Conservation (phyloP, 306 rosid species). For the Nissolia schottii region DNA sequence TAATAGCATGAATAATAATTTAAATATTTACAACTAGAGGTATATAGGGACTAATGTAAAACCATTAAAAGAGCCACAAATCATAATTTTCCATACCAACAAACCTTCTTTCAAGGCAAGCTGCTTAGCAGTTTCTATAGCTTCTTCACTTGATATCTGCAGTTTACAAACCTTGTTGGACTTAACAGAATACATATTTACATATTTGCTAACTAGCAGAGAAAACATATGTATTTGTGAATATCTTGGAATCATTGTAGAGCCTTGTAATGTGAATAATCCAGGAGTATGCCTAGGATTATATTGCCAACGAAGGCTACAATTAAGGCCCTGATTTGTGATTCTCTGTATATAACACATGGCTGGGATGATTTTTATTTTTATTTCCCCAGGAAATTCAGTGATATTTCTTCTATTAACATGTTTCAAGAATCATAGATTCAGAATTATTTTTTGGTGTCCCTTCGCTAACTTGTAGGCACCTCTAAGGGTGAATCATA, state of each 20-base stretch:
- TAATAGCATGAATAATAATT: neutral
- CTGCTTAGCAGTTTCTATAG: conserved; percentile 57
- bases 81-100: conserved; percentile 41
- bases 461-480: no score
- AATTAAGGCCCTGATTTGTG: neutral
- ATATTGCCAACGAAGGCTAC: no score
- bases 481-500: no score
- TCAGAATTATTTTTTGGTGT: no score
- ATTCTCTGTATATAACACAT: neutral
- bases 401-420: neutral
- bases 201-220: neutral
- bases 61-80: neutral
- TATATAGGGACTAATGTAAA: neutral
- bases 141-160: conserved; percentile 62
- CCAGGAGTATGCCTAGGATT: neutral
- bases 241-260: neutral
- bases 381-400: neutral
- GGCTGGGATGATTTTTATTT: neutral
- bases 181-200: neutral
- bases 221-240: neutral
- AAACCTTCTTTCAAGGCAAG: conserved; percentile 78
- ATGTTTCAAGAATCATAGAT: neutral
- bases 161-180: conserved; percentile 4
- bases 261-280: no score
- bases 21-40: neutral